These are phyloP conservation scores for Scedosporium dehoogii DNA, from an alignment of 2,329 filamentous ascomycete genomes.

Conservation along the genomic window DNA sequence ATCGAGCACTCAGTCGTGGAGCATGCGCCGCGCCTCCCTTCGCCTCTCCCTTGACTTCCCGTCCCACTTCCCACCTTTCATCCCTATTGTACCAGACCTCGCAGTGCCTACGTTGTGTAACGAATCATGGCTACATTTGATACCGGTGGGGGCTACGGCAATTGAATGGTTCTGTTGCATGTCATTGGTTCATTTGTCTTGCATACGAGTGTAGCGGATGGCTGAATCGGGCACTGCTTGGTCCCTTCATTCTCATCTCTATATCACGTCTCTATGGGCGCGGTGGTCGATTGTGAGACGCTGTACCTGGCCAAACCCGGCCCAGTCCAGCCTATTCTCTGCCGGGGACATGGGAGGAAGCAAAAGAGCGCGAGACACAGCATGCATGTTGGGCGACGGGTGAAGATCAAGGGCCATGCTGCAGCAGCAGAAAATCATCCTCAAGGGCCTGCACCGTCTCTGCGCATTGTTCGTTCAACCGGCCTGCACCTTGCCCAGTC, in stretches of 20 bases:
- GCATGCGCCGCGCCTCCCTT: not conserved
- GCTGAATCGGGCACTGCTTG: not conserved
- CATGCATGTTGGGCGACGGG: not conserved
- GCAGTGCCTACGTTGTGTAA: constrained; percentile 1
- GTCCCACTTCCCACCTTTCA: not conserved
- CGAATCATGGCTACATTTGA: not conserved
- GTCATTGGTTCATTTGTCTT: not conserved
- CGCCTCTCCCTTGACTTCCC: not conserved
- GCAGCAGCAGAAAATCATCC: not conserved
- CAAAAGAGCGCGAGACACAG: not conserved
- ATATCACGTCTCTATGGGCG: not conserved
- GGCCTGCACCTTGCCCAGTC: not conserved
- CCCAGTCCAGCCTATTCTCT: not conserved
- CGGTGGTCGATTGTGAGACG: not conserved
- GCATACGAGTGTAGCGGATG: constrained; percentile 1
- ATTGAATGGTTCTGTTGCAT: not conserved
- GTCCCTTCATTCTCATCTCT: not conserved
- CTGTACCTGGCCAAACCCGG: not conserved
- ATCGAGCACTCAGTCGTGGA: not conserved
- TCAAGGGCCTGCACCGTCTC: not conserved
- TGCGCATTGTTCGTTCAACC: not conserved
- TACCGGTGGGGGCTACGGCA: not conserved
- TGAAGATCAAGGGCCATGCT: not conserved
- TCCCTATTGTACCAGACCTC: not conserved
- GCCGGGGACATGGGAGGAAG: not conserved